Evolutionary conservation across 2,329 filamentous ascomycete species (phyloP).

Genomic region (Botrytis fabae): DNA sequence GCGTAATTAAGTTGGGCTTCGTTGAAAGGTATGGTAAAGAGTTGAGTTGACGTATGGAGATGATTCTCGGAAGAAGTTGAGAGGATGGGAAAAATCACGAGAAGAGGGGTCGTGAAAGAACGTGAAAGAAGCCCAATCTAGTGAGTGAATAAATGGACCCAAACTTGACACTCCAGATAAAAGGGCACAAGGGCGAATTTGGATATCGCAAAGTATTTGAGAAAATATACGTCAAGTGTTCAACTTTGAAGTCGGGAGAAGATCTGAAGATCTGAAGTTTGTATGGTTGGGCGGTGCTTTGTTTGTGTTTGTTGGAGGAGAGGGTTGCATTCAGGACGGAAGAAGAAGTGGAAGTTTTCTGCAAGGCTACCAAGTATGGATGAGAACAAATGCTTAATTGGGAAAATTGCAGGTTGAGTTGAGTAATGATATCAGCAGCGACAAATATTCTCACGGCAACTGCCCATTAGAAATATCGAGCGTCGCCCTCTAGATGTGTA

Average conservation of each 20-base stretch:
- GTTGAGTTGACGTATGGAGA: background rate
- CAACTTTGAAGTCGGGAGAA: conserved; percentile 8
- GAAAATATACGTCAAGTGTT: background rate
- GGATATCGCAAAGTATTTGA: background rate
- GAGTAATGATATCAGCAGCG: too few species aligned
- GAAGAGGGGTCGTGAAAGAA: background rate
- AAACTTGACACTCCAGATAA: background rate
- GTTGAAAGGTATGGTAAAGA: background rate
- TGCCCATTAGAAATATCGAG: background rate
- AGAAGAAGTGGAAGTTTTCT: background rate
- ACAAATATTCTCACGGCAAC: background rate
- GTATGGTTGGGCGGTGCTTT: background rate
- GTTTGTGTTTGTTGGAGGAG: background rate
- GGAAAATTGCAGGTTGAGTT: background rate
- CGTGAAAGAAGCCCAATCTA: background rate
- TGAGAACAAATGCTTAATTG: background rate
- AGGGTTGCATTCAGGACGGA: background rate
- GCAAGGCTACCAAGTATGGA: background rate
- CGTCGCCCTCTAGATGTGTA: background rate
- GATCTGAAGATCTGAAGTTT: background rate
- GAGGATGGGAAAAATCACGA: background rate
- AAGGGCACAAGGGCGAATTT: background rate
- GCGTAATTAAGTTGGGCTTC: background rate
- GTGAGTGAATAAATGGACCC: background rate
- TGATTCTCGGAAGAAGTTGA: background rate